phyloP scores from a whole-genome alignment of 2,329 filamentous ascomycete species.

The Pseudogymnoascus pannorum region DNA sequence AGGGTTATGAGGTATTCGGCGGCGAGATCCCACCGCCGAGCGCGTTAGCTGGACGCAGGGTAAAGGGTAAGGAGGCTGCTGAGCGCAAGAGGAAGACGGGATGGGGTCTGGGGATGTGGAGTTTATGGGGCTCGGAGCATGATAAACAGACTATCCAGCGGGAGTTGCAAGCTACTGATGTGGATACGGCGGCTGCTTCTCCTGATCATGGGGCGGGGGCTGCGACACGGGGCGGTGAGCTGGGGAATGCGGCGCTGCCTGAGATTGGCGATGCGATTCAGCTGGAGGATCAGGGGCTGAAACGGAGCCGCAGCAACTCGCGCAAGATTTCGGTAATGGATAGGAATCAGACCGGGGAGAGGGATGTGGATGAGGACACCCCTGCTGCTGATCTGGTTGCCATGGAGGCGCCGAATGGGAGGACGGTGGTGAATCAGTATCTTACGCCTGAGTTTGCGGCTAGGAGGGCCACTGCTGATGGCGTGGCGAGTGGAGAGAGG shows the following conservation, averaged over 20 bases:
- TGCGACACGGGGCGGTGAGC: slow-evolving; percentile 20
- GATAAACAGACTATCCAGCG: slow-evolving; percentile 66
- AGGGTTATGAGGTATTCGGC: slow-evolving; percentile 64
- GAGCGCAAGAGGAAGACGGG: slow-evolving; percentile 55
- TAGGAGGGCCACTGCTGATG: not conserved
- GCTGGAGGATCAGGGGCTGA: slow-evolving; percentile 13
- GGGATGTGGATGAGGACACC: slow-evolving; percentile 33
- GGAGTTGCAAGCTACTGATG: slow-evolving; percentile 42
- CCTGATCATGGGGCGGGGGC: slow-evolving; percentile 38
- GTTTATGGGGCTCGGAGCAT: slow-evolving; percentile 79
- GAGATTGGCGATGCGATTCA: slow-evolving; percentile 14
- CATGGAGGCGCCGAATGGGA: slow-evolving; percentile 34
- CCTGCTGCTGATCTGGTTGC: slow-evolving; percentile 38
- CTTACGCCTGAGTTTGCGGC: slow-evolving; percentile 18
- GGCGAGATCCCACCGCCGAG: slow-evolving; percentile 78
- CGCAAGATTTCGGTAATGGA: slow-evolving; percentile 43
- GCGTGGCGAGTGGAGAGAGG: not conserved
- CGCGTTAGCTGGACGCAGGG: slow-evolving; percentile 67
- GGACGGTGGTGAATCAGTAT: slow-evolving; percentile 19
- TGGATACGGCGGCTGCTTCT: slow-evolving; percentile 29
- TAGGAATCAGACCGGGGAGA: slow-evolving; percentile 39
- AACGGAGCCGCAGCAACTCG: slow-evolving; percentile 34
- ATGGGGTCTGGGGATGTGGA: slow-evolving; percentile 76
- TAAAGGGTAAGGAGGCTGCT: slow-evolving; percentile 40
- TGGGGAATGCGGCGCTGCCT: slow-evolving; percentile 9